Percentiles rank a stretch among this genome's conserved stretches.
Conservation (phyloP, 345 rosid species). For the Gossypium mustelinum region DNA sequence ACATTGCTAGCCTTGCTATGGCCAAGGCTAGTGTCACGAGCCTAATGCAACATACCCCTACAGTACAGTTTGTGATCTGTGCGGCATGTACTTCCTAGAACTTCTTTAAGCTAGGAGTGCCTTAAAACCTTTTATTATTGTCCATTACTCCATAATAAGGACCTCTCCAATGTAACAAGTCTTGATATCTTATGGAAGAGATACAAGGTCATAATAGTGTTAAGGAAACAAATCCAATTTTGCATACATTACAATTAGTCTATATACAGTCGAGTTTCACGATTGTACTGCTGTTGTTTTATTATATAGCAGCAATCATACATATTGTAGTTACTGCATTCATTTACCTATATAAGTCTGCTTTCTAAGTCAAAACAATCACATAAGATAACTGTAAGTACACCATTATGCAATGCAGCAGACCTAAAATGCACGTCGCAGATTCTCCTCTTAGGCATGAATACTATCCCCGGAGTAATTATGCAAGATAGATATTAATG, state of each 20-base stretch:
- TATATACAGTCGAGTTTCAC: not conserved
- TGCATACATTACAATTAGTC: not conserved
- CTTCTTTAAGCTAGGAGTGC: not conserved
- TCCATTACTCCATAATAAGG: not conserved
- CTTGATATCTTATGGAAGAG: not conserved
- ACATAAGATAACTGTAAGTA: not conserved
- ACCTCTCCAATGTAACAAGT: not conserved
- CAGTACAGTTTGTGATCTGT: not conserved
- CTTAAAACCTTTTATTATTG: not conserved
- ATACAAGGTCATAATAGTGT: not conserved
- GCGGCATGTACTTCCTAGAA: not conserved
- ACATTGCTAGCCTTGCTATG: not conserved
- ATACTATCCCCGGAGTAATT: not conserved
- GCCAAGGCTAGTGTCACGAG: not conserved
- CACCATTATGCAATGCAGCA: constrained; percentile 1
- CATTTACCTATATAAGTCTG: not conserved
- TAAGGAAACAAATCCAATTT: not conserved
- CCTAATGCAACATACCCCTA: not conserved
- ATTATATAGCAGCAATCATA: not conserved
- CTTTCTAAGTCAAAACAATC: constrained; percentile 4
- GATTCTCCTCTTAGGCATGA: constrained; percentile 1
- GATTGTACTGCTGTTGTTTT: not conserved
- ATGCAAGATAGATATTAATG: not conserved
- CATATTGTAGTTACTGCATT: not conserved
- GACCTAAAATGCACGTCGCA: not conserved